phyloP scores from a whole-genome alignment of 2,329 filamentous ascomycete species.

The Calonectria honghensis region DNA sequence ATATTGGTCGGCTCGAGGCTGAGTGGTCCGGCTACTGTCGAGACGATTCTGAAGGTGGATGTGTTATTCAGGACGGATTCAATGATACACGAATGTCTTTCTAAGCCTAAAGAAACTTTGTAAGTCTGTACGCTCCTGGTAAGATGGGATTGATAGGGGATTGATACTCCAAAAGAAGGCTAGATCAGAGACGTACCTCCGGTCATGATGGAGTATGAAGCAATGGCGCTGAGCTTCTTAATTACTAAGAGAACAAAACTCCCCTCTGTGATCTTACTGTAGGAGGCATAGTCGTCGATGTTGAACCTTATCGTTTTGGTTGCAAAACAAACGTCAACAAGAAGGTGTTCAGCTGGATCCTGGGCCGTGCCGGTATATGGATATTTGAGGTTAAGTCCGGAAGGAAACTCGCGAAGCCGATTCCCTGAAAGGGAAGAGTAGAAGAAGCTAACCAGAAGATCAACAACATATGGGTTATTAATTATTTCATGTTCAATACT shows the following conservation, averaged over 20 bases:
- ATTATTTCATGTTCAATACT: constrained; percentile 90
- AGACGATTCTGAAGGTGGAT: constrained; percentile 44
- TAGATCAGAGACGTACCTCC: constrained; percentile 33
- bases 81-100: constrained; percentile 48
- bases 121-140: neutral
- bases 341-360: constrained; percentile 15
- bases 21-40: constrained; percentile 25
- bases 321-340: constrained; percentile 44
- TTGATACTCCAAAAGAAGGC: neutral
- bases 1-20: neutral
- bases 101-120: constrained; percentile 30
- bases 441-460: constrained; percentile 89
- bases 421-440: constrained; percentile 73
- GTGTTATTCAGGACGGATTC: constrained; percentile 28
- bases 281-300: constrained; percentile 40
- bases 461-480: constrained; percentile 86
- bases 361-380: constrained; percentile 44
- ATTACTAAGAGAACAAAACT: constrained; percentile 46
- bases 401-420: constrained; percentile 66
- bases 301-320: constrained; percentile 42
- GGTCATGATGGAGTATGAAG: constrained; percentile 31
- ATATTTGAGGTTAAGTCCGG: constrained; percentile 63
- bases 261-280: constrained; percentile 44
- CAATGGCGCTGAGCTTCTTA: neutral
- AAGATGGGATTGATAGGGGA: neutral